Base-by-base conservation (phyloP, 768 basidiomycete species). In the Boletus eberwhitei region DNA sequence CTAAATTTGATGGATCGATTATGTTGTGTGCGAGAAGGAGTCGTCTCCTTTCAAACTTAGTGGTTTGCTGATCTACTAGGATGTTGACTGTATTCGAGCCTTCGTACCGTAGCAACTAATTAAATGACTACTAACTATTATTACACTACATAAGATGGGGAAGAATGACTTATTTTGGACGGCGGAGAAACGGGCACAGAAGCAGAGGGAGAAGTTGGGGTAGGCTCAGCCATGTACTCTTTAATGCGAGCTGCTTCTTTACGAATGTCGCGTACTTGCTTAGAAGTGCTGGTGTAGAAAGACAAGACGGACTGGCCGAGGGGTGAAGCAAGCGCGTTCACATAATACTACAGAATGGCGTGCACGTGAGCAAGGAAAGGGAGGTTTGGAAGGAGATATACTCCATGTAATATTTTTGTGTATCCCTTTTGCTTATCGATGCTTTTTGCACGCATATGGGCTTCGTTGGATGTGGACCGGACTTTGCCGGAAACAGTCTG, bases 221-320 rank as follows among this genome's bases (percentile, higher is more conserved):
- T 43, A 12, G 64, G 22, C 0, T 51, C 46, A 4, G 69, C 53
- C 64, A 88, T 86, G 60, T 88, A 79, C 52, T 76, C 79, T 24
- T 85, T 83, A 64, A 98, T 91, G 31, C 95, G 84, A 55, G 78
- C 76, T 3, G 95, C 95, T 72, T 98, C 95, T 65, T 94, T 90
- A 66, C 96, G 94, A 46, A 98, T 94, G 66, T 98, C 94, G 19
- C 80, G 64, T 29, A 92, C 86, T 71, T 95, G 90, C 75, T 97
- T 97, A 19, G 86, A 79, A 8, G 93, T 95, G 41, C 74, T 73
- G 14, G 95, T 96, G 77, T 97, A 98, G 77, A 97, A 98, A 1
- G 73, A 64, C 29, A 75, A 72, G 55, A 97, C 90, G 64, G 82
- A 85, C 74, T 86, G 81, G 11, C 93, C 94, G 22, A 86, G 71